phyloP scores from a whole-genome alignment of 495 filamentous ascomycete genomes.

The Daldinia childiae region DNA sequence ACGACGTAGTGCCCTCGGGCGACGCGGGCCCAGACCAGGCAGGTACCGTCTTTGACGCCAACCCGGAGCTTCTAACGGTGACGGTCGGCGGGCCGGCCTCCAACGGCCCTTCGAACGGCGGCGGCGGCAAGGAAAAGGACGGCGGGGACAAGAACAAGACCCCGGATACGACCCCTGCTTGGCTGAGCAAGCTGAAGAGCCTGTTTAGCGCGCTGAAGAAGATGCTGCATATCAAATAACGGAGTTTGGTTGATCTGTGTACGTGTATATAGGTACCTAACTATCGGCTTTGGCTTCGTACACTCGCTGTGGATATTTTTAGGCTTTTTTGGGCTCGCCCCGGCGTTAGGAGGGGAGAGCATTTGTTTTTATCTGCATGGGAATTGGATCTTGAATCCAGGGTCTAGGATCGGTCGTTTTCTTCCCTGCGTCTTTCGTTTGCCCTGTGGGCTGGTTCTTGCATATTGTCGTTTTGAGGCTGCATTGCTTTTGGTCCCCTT shows the following conservation, averaged over 20 bases:
- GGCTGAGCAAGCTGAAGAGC: conserved; percentile 21
- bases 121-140: conserved; percentile 14
- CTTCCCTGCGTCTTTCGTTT: conserved; percentile 1
- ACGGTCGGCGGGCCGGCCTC: conserved; percentile 66
- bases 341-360: background rate
- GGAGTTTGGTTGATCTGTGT: background rate
- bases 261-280: background rate
- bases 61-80: conserved; percentile 67
- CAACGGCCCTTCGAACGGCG: background rate
- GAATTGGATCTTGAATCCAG: conserved; percentile 19
- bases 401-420: conserved; percentile 29
- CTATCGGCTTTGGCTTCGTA: background rate
- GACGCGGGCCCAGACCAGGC: conserved; percentile 63
- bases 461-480: background rate
- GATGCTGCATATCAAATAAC: conserved; percentile 20
- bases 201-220: conserved; percentile 24
- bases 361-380: conserved; percentile 13
- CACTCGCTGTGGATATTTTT: conserved; percentile 2
- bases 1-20: conserved; percentile 71
- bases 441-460: background rate
- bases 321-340: background rate
- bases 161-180: background rate
- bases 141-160: background rate
- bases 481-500: background rate
- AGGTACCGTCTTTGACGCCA: conserved; percentile 68